Conservation (phyloP, 139 green algal genomes). For the Picochlorum sp. region DNA sequence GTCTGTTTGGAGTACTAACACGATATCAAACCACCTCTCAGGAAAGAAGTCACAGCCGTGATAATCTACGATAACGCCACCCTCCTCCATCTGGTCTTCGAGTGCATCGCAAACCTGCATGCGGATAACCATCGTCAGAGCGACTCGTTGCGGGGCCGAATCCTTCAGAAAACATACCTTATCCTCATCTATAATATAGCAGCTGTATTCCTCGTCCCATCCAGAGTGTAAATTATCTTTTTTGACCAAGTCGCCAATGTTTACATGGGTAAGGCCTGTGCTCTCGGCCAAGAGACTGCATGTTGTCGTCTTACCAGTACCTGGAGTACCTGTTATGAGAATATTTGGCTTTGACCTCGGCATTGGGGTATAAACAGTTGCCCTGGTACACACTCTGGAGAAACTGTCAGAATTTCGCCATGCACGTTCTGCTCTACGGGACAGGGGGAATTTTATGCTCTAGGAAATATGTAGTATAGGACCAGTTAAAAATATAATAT, state of each 20-base stretch:
- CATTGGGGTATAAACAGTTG: neutral
- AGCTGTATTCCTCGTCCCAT: constrained; percentile 80
- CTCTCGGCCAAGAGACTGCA: constrained; percentile 48
- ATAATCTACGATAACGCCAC: constrained; percentile 87
- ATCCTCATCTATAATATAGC: constrained; percentile 88
- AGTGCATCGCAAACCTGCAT: constrained; percentile 80
- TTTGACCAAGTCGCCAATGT: constrained; percentile 81
- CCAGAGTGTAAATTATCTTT: constrained; percentile 58
- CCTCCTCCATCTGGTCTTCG: constrained; percentile 69
- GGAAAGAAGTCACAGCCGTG: constrained; percentile 98
- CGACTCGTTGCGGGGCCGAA: no score
- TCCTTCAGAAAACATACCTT: constrained; percentile 54
- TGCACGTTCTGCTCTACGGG: no score
- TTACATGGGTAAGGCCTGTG: constrained; percentile 64
- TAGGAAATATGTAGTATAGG: no score
- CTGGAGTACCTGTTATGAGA: constrained; percentile 89
- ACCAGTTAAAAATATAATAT: no score
- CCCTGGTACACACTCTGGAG: no score
- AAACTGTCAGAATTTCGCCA: no score
- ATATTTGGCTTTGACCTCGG: constrained; percentile 60
- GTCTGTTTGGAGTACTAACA: constrained; percentile 89
- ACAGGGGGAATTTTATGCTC: no score
- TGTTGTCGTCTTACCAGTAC: constrained; percentile 88
- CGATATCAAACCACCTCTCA: constrained; percentile 95
- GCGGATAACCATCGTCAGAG: neutral